Evolutionary conservation across 306 rosid species (phyloP), one percentile per base, ranked within the genome.

Genomic region (Boehmeria nivea): DNA sequence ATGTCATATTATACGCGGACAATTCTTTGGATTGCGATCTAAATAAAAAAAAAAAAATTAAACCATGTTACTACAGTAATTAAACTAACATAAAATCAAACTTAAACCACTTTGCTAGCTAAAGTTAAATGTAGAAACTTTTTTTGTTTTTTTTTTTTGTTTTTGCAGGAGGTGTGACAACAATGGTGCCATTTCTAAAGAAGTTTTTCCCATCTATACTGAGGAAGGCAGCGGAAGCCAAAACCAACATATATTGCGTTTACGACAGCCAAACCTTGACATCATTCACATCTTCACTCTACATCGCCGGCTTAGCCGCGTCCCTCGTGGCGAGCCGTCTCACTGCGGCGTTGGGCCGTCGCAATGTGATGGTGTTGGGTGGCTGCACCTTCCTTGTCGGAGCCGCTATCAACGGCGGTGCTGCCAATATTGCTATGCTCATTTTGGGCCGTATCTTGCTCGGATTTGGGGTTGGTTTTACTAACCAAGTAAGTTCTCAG

Each of bases 401-500:
- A 0, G 80, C 78, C 43, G 81, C 77, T 6, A 45, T 85, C 42
- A 83, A 85, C 5, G 97, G 91, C 7, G 84, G 66, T 3, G 83
- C 94, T 1, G 72, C 55, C 39, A 82, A 82, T 54, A 49, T 84
- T 49, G 65, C 71, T 7, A 84, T 84, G 94, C 86, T 84, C 58
- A 84, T 88, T 38, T 25, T 82, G 11, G 96, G 94, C 11, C 94
- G 96, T 19, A 36, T 88, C 51, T 49, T 84, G 61, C 87, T 88
- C 1, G 89, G 94, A 0, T 47, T 88, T 12, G 96, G 86, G 3
- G 79, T 84, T 1, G 94, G 94, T 22, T 84, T 88, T 64, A 84
- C 94, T 6, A 82, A 73, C 64, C 94, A 88, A 54, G 89, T 78
- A 47, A 68, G 87, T 65, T n/a, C n/a, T n/a, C n/a, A n/a, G n/a